Conservation (phyloP, 2,329 filamentous ascomycete genomes). For the Dryadomyces sulphureus region DNA sequence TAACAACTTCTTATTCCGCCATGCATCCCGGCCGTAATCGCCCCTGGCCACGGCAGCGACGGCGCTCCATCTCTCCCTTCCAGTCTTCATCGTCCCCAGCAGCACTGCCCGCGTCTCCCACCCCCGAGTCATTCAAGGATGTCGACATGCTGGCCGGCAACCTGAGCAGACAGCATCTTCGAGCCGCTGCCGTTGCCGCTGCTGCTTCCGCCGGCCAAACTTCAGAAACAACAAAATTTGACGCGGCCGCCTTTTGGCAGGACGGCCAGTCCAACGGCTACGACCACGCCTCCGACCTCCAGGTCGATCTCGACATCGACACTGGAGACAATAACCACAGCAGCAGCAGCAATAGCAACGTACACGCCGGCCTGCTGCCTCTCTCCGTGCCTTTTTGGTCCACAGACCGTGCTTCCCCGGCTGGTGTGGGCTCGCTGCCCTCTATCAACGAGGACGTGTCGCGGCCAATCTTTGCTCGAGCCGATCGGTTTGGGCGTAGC, state of each 20-base stretch:
- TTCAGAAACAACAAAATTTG: background rate
- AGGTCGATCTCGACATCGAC: background rate
- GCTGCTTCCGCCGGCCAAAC: background rate
- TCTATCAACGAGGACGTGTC: too few species aligned
- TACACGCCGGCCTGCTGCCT: background rate
- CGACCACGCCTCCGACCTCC: background rate
- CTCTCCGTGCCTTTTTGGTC: background rate
- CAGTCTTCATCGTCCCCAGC: background rate
- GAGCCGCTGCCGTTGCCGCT: background rate
- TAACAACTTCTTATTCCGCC: background rate
- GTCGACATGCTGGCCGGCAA: slow-evolving; percentile 6
- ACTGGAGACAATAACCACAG: background rate
- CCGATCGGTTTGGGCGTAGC: too few species aligned
- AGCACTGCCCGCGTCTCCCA: background rate
- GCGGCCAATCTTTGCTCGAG: too few species aligned
- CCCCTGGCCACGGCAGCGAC: background rate
- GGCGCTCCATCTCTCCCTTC: background rate
- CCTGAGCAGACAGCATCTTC: slow-evolving; percentile 5
- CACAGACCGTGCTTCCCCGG: background rate
- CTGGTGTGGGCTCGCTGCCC: too few species aligned
- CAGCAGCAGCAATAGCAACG: background rate
- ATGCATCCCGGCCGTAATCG: background rate
- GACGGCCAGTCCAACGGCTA: background rate
- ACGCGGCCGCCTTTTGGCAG: background rate
- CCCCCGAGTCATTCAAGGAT: slow-evolving; percentile 3